These are phyloP conservation scores for Tephrocybe rancida DNA, from an alignment of 768 basidiomycete genomes.

Conservation along the genomic window DNA sequence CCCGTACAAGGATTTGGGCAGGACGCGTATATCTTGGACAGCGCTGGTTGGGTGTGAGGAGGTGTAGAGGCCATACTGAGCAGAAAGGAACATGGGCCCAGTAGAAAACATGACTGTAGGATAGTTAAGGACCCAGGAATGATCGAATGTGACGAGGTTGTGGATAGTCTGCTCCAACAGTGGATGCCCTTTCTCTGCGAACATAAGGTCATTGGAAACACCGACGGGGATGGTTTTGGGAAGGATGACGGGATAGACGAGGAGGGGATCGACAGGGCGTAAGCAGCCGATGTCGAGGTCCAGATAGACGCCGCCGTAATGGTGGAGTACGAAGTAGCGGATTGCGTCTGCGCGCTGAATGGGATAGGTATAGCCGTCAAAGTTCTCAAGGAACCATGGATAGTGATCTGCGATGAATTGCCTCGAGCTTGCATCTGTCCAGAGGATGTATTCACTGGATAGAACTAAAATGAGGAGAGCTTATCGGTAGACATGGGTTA, in stretches of 20 bases:
- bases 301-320: conserved; percentile 94
- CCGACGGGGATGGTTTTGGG: conserved; percentile 97
- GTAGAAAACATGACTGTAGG: conserved; percentile 99
- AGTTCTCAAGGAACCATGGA: conserved; percentile 92
- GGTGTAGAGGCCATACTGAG: conserved; percentile 88
- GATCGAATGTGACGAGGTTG: conserved; percentile 89
- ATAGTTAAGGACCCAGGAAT: conserved; percentile 94
- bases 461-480: conserved; percentile 15
- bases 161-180: conserved; percentile 94
- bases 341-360: conserved; percentile 98
- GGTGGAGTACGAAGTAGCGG: conserved; percentile 95
- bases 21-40: conserved; percentile 79
- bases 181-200: conserved; percentile 81
- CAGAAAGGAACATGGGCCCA: conserved; percentile 98
- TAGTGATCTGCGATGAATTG: conserved; percentile 89
- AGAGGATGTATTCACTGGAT: conserved; percentile 89
- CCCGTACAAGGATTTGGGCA: conserved; percentile 97
- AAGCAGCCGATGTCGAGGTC: conserved; percentile 97
- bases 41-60: conserved; percentile 66
- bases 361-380: conserved; percentile 86
- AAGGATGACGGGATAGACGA: conserved; percentile 85
- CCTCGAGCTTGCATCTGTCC: conserved; percentile 92
- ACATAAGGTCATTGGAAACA: conserved; percentile 96
- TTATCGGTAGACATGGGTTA: conserved; percentile 10
- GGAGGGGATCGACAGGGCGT: conserved; percentile 82